Base-by-base conservation (phyloP, 495 filamentous ascomycete species). In the Aspergillus baeticus region DNA sequence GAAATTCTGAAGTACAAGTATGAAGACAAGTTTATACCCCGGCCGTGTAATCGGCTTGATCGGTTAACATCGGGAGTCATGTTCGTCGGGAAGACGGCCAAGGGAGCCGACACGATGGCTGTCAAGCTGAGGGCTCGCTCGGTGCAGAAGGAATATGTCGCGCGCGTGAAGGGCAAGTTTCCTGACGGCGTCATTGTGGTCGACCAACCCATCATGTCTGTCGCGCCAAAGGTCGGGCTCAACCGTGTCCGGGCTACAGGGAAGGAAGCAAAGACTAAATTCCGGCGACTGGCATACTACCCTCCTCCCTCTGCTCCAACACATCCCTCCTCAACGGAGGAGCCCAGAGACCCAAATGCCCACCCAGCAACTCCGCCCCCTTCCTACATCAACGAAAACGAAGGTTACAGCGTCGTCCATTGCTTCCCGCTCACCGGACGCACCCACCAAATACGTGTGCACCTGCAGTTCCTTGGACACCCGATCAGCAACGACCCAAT, bases 401-500 rank as follows among this genome's bases (percentile, higher is more conserved):
- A 90, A 61, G 92, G 91, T 4, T 96, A 97, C 69, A 96, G 91
- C 23, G 93, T 98, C 59, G 92, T 98, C 22, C 87, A 93, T 61
- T 98, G 95, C 66, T 81, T 93, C 46, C 94, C 94, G 0, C 81
- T 97, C 18, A 98, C 94, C 0, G 94, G 94, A 0, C 84, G 94
- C 44, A 98, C 94, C 6, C 94, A 98, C 65, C 94, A 98, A 66
- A 83, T 98, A 17, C 84, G 94, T 21, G 95, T 98, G 10, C 94
- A 98, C 64, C 81, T 98, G 1, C 94, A 98, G 64, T 96, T 88
- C 66, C 74, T 98, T 10, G 94, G 94, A 8, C 88, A 98, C 63
- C 95, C 94, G 2, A 97, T 98, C 63, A 83, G 87, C 46, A 98
- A 98, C 67, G 94, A 98, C 66, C 94, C 94, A 3, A 98, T 98